Evolutionary conservation across 208 protist genomes (phyloP), one percentile per base, ranked within the genome.

Genomic region (Crithidia expoeki): DNA sequence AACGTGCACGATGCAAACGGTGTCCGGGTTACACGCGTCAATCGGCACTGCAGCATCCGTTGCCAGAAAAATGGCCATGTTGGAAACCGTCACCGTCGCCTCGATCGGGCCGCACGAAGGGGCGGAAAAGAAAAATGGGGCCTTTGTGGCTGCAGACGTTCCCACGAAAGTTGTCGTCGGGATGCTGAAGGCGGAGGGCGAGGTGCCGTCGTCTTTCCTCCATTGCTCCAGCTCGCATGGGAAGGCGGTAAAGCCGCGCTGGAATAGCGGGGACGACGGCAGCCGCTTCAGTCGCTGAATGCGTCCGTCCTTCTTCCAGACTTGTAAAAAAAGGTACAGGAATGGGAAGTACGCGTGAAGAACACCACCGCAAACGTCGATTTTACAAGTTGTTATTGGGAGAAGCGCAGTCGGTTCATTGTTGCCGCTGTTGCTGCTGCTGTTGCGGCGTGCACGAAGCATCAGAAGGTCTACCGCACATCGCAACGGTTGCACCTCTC

Each of bases 261-360:
- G n/a, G 7, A 69, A 46, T 23, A 77, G 59, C 16, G 64, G 57
- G 11, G 72, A 77, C 7, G 33, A 40, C 7, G 72, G 28, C 57
- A 77, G 51, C 17, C 44, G 36, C 16, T 23, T 36, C 28, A 77
- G 64, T 0, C 56, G 63, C 38, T 49, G 44, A 12, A 72, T 28
- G 6, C 72, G 63, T 19, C 52, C 49, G 28, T 77, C 72, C 25
- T 23, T 49, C 17, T 25, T 7, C 21, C 61, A 6, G 0, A 62
- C 38, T 6, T 60, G 46, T 1, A 28, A 28, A 42, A 52, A 58
- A 33, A 77, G 52, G 59, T 77, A 77, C 28, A 77, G 57, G 9
- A 77, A 67, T 0, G 72, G 64, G 25, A 61, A 77, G 51, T 77
- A 77, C 4, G 62, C 64, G 58, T 77, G 72, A 17, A 77, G 2